phyloP scores from a whole-genome alignment of 345 rosid species.

The Diplotaxis tenuifolia region DNA sequence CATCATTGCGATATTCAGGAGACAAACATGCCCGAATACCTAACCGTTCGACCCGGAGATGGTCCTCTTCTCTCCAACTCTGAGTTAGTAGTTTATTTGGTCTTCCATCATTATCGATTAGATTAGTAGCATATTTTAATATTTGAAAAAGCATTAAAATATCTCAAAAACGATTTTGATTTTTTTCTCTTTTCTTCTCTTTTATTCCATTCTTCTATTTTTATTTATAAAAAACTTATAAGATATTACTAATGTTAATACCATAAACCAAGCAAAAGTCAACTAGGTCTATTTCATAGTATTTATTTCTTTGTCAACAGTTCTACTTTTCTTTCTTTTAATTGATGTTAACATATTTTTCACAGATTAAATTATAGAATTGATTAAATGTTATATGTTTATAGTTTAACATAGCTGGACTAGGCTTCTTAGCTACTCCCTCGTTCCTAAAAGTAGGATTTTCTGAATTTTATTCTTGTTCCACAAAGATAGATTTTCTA shows the following conservation, averaged over 20 bases:
- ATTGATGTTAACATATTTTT: not conserved
- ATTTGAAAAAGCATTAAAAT: not conserved
- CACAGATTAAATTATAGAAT: not conserved
- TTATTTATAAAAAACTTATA: not conserved
- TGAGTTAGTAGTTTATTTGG: slow-evolving; percentile 18
- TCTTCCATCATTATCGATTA: not conserved
- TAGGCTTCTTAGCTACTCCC: too few species aligned
- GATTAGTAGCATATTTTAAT: not conserved
- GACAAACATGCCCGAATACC: slow-evolving; percentile 31
- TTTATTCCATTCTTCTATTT: not conserved
- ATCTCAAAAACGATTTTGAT: not conserved
- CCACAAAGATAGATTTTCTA: too few species aligned
- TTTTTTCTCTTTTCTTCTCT: not conserved
- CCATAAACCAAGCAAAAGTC: slow-evolving; percentile 10
- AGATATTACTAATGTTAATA: not conserved
- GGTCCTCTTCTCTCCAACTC: slow-evolving; percentile 12
- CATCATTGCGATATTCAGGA: slow-evolving; percentile 16
- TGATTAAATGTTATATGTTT: not conserved
- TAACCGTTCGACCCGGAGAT: slow-evolving; percentile 29
- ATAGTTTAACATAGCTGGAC: not conserved
- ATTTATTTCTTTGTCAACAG: too few species aligned
- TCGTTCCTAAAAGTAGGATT: too few species aligned
- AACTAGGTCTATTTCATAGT: too few species aligned
- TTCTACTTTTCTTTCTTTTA: too few species aligned
- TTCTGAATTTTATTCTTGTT: too few species aligned